phyloP scores from a whole-genome alignment of 805 yeast genomes.

The Candida koratica region DNA sequence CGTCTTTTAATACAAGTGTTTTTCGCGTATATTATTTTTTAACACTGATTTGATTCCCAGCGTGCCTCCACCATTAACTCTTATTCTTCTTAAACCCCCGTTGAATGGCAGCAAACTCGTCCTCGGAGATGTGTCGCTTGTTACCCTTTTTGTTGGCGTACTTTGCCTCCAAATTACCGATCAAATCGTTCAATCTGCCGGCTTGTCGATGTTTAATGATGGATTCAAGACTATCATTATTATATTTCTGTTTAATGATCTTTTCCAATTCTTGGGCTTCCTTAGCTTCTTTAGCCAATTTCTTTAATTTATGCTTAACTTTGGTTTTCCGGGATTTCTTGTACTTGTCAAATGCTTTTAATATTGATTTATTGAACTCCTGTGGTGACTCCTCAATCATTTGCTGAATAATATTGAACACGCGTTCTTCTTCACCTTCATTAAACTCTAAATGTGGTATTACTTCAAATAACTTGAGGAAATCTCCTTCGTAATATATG shows the following conservation, averaged over 20 bases:
- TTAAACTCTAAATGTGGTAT: conserved; percentile 72
- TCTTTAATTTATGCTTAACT: conserved; percentile 46
- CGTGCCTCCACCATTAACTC: conserved; percentile 5
- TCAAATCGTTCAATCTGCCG: conserved; percentile 42
- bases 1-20: conserved; percentile 1
- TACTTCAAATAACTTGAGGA: conserved; percentile 63
- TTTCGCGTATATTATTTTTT: conserved; percentile 1
- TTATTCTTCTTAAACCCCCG: conserved; percentile 28
- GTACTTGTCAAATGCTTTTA: conserved; percentile 49
- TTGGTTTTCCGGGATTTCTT: conserved; percentile 44
- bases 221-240: conserved; percentile 40
- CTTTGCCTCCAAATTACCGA: conserved; percentile 47
- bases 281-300: conserved; percentile 58
- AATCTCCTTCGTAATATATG: conserved; percentile 60
- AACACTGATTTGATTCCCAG: no score
- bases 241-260: conserved; percentile 34
- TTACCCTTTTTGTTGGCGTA: conserved; percentile 41
- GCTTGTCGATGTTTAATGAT: conserved; percentile 48
- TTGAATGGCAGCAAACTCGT: conserved; percentile 48
- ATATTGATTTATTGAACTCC: conserved; percentile 28
- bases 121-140: conserved; percentile 45
- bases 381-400: conserved; percentile 37
- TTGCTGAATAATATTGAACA: conserved; percentile 46
- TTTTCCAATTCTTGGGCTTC: conserved; percentile 53
- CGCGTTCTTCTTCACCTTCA: conserved; percentile 57